Base-by-base conservation (phyloP, 208 protist genomes). In the Trypanosoma lewisi region DNA sequence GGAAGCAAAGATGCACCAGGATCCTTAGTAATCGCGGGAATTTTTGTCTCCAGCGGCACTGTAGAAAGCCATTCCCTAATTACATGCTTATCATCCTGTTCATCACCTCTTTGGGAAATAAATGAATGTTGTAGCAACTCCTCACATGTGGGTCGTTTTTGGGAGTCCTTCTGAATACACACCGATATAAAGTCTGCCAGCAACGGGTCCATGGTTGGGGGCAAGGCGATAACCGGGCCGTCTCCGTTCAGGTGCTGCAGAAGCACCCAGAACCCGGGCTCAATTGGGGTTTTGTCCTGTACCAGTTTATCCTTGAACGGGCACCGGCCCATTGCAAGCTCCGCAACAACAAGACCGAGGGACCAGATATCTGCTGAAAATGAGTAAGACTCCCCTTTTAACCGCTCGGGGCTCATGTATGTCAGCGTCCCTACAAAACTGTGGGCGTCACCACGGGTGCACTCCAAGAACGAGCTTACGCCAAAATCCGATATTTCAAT, bases 401-500 rank as follows among this genome's bases (percentile, higher is more conserved):
- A 72, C 19, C 94, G 78, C 77, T 98, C 94, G 9, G 94, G 96
- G 62, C 88, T 94, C 93, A 98, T 97, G 73, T 98, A 97, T 9
- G 87, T 93, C 6, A 97, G 85, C 17, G 95, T 97, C 14, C 95
- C 95, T 0, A 98, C 93, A 71, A 96, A 95, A 59, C 78, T 95
- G 64, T 88, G 71, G 4, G 91, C 91, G 57, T 91, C 80, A 5
- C 67, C 89, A 28, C 83, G 80, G 31, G 93, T 96, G 57, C 78
- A 89, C 49, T 96, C 88, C 14, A 98, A 65, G 48, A 87, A 83
- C 1, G 86, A 89, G 70, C 85, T 94, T 14, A 97, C 89, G n/a
- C 96, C 96, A 77, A 98, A 98, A 76, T 98, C 96, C 14, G 91
- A 87, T 53, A 98, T 97, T 63, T 96, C 95, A 33, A 95, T 80